Percentiles rank a stretch among this genome's conserved stretches.
Conservation (phyloP, 2,329 filamentous ascomycete genomes). For the Onygenales sp. region DNA sequence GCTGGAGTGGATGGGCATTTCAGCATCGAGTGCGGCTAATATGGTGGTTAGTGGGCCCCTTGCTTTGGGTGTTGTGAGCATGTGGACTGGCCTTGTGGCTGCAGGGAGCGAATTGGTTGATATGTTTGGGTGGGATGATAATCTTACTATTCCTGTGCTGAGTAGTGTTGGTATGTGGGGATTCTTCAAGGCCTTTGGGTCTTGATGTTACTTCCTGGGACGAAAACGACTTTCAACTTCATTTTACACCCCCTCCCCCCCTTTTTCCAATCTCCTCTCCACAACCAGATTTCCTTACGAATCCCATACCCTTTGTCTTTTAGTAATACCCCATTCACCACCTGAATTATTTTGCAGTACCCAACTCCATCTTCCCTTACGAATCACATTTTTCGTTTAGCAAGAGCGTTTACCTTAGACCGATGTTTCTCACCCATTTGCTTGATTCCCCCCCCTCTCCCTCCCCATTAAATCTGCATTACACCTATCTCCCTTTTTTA, state of each 20-base stretch:
- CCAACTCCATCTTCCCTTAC: no score
- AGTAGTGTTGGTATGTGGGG: slow-evolving; percentile 84
- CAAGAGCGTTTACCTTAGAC: no score
- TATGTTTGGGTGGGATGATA: slow-evolving; percentile 91
- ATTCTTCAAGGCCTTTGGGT: slow-evolving; percentile 77
- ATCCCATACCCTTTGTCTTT: no score
- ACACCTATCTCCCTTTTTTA: no score
- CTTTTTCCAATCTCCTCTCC: background rate
- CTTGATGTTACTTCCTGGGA: background rate
- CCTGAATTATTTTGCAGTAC: no score
- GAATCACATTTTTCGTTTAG: no score
- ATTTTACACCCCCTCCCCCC: background rate
- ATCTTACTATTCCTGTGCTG: slow-evolving; percentile 88
- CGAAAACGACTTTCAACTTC: background rate
- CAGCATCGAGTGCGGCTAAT: slow-evolving; percentile 36
- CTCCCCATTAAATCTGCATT: no score
- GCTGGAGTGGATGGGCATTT: slow-evolving; percentile 44
- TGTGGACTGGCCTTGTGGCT: slow-evolving; percentile 82
- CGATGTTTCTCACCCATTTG: background rate
- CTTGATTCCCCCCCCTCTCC: no score
- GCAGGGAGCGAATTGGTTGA: slow-evolving; percentile 85
- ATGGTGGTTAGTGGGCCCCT: slow-evolving; percentile 58
- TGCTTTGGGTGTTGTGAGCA: slow-evolving; percentile 70
- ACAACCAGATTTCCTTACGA: background rate
- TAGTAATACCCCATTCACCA: no score